These are phyloP conservation scores for Aureobasidium sp. DNA, from an alignment of 2,329 filamentous ascomycete species.

Conservation along the genomic window DNA sequence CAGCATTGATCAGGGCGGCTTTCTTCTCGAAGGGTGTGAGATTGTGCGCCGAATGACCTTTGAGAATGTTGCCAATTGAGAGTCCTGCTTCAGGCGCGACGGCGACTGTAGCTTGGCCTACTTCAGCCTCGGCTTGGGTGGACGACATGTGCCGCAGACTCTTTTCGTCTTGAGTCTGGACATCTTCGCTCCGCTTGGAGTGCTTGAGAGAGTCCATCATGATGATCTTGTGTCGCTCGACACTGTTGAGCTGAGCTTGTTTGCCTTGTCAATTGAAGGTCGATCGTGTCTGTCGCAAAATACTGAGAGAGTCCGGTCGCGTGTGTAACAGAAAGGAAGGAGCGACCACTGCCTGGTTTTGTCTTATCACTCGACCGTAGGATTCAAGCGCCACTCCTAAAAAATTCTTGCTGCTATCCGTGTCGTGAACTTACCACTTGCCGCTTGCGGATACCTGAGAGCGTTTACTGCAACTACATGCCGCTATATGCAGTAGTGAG, in stretches of 20 bases:
- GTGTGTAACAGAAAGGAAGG: not conserved
- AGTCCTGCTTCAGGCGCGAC: slow-evolving; percentile 8
- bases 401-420: not conserved
- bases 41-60: not conserved
- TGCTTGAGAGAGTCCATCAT: not conserved
- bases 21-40: slow-evolving; percentile 35
- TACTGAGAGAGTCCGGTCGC: not conserved
- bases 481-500: not conserved
- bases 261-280: not conserved
- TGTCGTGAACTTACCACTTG: not conserved
- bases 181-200: not conserved
- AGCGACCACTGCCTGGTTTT: not conserved
- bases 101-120: slow-evolving; percentile 2
- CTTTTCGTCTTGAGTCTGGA: not conserved
- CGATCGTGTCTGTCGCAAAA: not conserved
- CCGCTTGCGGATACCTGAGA: not conserved
- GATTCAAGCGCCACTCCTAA: not conserved
- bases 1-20: slow-evolving; percentile 38
- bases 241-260: not conserved
- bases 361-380: not conserved
- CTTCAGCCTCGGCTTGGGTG: not conserved
- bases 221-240: slow-evolving; percentile 20
- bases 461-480: not conserved
- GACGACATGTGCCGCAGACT: not conserved
- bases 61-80: slow-evolving; percentile 3